phyloP scores from a whole-genome alignment of 768 basidiomycete species.

The Lactifluus volemus region DNA sequence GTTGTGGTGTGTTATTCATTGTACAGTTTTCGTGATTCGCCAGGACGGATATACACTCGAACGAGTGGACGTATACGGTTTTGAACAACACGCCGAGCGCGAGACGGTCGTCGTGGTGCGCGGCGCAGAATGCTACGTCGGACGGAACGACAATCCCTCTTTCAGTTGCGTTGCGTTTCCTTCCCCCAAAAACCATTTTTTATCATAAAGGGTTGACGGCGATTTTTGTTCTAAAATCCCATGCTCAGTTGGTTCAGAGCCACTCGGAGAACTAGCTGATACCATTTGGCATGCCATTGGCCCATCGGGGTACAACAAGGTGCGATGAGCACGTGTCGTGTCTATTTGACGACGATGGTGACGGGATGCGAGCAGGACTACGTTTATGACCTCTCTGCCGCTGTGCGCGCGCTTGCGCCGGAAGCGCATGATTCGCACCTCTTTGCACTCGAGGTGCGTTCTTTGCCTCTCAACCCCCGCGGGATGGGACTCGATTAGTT shows the following conservation, averaged over 20 bases:
- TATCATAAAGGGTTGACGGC: too few relatives aligned
- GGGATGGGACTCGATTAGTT: not conserved
- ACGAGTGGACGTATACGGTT: constrained; percentile 59
- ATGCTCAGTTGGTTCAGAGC: constrained; percentile 68
- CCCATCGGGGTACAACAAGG: constrained; percentile 89
- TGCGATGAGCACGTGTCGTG: constrained; percentile 21
- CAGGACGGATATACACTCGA: constrained; percentile 91
- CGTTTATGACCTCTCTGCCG: constrained; percentile 64
- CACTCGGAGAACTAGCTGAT: constrained; percentile 55
- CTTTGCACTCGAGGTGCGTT: constrained; percentile 61
- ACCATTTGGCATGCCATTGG: constrained; percentile 70
- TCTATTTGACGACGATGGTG: not conserved
- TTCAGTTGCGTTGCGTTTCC: constrained; percentile 48
- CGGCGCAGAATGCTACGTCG: constrained; percentile 78
- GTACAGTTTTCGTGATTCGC: not conserved
- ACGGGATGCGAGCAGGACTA: constrained; percentile 56
- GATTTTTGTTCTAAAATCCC: too few relatives aligned
- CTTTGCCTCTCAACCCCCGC: not conserved
- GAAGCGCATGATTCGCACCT: constrained; percentile 70
- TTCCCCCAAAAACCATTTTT: too few relatives aligned
- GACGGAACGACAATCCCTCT: constrained; percentile 77
- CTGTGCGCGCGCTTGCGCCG: constrained; percentile 67
- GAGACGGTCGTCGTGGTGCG: constrained; percentile 51
- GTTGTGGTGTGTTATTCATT: not conserved
- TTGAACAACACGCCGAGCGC: constrained; percentile 37